These are phyloP conservation scores for Podaxis carcinomalis DNA, from an alignment of 768 basidiomycete genomes.

Conservation along the genomic window DNA sequence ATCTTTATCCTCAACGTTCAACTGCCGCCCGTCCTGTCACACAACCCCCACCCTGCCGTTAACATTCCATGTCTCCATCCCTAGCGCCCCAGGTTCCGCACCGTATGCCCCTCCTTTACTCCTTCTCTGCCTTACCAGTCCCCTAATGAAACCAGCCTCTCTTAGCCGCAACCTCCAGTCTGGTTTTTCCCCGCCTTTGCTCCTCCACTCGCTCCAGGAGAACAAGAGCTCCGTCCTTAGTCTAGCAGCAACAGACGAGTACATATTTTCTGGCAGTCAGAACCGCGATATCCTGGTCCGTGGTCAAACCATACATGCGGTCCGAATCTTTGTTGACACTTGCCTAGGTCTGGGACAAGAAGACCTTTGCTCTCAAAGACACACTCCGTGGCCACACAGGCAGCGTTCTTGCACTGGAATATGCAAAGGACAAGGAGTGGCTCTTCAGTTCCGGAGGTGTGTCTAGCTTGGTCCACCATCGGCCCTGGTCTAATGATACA, in stretches of 20 bases:
- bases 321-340: neutral
- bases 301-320: neutral
- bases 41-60: neutral
- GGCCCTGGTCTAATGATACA: neutral
- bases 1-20: neutral
- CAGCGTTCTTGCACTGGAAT: slow-evolving; percentile 76
- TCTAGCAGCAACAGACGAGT: slow-evolving; percentile 62
- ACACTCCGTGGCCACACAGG: slow-evolving; percentile 79
- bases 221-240: slow-evolving; percentile 67
- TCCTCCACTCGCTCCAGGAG: slow-evolving; percentile 71
- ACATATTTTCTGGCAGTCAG: slow-evolving; percentile 85
- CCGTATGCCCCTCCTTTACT: slow-evolving; percentile 14
- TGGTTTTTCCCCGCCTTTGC: slow-evolving; percentile 37
- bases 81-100: slow-evolving; percentile 10
- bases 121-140: neutral
- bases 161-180: slow-evolving; percentile 52
- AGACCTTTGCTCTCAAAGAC: slow-evolving; percentile 60
- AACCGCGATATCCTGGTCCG: slow-evolving; percentile 70
- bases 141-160: slow-evolving; percentile 39
- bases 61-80: neutral
- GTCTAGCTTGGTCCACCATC: slow-evolving; percentile 14
- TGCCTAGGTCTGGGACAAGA: slow-evolving; percentile 80
- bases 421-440: slow-evolving; percentile 75
- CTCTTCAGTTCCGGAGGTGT: slow-evolving; percentile 86
- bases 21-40: too few species aligned